Conservation (phyloP, 306 rosid species). For the Astragalus glycyphyllos region DNA sequence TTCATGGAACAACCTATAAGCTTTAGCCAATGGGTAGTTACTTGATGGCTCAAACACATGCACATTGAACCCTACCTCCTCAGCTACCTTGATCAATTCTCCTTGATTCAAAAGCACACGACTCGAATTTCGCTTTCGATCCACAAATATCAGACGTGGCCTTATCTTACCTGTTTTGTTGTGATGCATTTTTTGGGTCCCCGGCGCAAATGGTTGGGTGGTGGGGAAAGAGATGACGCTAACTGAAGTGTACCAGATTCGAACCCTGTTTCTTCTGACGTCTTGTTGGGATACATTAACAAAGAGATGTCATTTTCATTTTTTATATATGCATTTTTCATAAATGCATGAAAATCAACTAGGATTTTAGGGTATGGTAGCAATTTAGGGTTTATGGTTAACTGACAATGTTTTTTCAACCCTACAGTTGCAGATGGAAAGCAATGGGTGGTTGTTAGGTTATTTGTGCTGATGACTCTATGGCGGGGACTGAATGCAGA, state of each 20-base stretch:
- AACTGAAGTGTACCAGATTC: too few species aligned
- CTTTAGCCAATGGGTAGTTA: not conserved
- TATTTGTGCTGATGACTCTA: constrained; percentile 41
- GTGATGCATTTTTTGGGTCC: not conserved
- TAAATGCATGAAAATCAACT: constrained; percentile 37
- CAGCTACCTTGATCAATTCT: constrained; percentile 23
- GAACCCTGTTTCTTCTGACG: too few species aligned
- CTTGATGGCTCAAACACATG: constrained; percentile 39
- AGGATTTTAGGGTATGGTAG: constrained; percentile 51
- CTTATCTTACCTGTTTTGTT: not conserved
- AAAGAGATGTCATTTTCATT: not conserved
- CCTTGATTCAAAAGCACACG: constrained; percentile 43
- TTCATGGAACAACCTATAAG: constrained; percentile 34
- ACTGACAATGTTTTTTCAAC: constrained; percentile 51
- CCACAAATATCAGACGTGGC: constrained; percentile 39
- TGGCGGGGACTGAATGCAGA: constrained; percentile 33
- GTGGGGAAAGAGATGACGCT: too few species aligned
- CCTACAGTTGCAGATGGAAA: constrained; percentile 52
- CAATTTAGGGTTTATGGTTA: constrained; percentile 47
- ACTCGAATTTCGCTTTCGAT: constrained; percentile 21
- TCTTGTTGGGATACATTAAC: not conserved
- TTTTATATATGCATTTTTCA: constrained; percentile 33
- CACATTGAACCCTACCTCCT: constrained; percentile 53
- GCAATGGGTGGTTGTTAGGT: constrained; percentile 44
- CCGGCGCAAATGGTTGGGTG: too few species aligned